Conservation (phyloP, 371 early-diverging fungal species). For the Mortierella sp. region DNA sequence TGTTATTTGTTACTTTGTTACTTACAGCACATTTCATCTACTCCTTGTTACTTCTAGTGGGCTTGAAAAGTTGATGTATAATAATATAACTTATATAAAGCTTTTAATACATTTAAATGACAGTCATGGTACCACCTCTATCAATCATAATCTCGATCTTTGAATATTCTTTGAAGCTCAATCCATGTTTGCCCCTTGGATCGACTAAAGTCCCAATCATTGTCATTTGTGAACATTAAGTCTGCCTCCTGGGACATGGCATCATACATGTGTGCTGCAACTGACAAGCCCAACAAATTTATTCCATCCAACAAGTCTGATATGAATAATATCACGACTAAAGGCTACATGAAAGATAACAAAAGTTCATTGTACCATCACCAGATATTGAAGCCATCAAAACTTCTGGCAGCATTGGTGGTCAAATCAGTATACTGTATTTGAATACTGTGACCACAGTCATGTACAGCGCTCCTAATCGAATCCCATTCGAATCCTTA, state of each 20-base stretch:
- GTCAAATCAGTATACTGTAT: too few relatives aligned
- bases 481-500: too few relatives aligned
- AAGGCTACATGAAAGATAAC: too few relatives aligned
- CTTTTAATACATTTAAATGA: background rate
- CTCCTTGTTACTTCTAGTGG: slow-evolving; percentile 9
- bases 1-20: background rate
- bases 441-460: too few relatives aligned
- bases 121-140: background rate
- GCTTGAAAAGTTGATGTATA: background rate
- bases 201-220: background rate
- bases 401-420: too few relatives aligned
- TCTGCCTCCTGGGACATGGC: slow-evolving; percentile 27
- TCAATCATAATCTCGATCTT: background rate
- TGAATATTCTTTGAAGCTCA: background rate
- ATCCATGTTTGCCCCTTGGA: background rate
- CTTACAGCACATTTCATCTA: background rate
- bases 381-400: too few relatives aligned
- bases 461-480: too few relatives aligned
- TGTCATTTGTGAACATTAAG: slow-evolving; percentile 24
- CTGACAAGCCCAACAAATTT: slow-evolving; percentile 5
- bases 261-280: too few relatives aligned
- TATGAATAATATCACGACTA: too few relatives aligned
- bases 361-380: too few relatives aligned
- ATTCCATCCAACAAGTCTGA: too few relatives aligned
- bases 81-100: background rate